Conservation (phyloP, 805 yeast genomes). For the Suhomyces emberorum region DNA sequence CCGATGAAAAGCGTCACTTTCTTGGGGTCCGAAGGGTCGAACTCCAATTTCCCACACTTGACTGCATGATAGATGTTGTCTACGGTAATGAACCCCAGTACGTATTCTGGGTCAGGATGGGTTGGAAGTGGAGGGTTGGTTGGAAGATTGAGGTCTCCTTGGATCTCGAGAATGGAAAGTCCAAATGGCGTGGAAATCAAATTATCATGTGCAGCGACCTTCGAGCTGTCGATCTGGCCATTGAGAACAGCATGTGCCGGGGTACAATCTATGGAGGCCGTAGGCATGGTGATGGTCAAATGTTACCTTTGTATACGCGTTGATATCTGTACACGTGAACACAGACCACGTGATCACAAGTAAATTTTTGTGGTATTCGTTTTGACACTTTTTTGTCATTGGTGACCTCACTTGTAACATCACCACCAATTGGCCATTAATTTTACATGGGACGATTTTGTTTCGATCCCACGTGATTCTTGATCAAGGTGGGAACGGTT, state of each 20-base stretch:
- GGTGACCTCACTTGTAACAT: no score
- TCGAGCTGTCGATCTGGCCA: neutral
- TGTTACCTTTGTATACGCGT: neutral
- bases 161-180: slow-evolving; percentile 62
- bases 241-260: slow-evolving; percentile 5
- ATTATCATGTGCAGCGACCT: slow-evolving; percentile 7
- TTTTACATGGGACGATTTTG: no score
- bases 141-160: slow-evolving; percentile 62
- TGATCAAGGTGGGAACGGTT: no score
- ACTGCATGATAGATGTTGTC: slow-evolving; percentile 44
- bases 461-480: no score
- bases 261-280: slow-evolving; percentile 9
- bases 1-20: slow-evolving; percentile 63
- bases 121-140: slow-evolving; percentile 34
- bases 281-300: no score
- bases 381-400: no score
- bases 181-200: slow-evolving; percentile 55
- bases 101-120: slow-evolving; percentile 26
- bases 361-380: no score
- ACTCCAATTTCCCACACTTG: slow-evolving; percentile 46
- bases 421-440: no score
- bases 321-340: no score
- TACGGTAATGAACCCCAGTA: slow-evolving; percentile 30
- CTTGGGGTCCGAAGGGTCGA: slow-evolving; percentile 35
- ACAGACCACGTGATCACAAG: no score